Evolutionary conservation across 1,284 basidiomycete genomes (phyloP).

Genomic region (Puccinia horiana): DNA sequence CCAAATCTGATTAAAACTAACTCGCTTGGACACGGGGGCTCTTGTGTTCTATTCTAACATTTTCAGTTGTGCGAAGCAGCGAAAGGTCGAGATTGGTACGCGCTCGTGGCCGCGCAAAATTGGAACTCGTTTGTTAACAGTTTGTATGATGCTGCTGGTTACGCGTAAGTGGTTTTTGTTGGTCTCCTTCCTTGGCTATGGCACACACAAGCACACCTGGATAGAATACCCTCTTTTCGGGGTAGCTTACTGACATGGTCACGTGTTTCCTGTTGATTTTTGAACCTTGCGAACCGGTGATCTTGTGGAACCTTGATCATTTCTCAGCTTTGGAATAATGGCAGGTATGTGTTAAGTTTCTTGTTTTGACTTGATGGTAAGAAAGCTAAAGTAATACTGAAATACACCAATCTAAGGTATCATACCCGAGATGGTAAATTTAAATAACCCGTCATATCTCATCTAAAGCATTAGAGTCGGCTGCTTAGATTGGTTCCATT

Average conservation of each 20-base stretch:
- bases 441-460: background rate
- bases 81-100: conserved; percentile 48
- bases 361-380: background rate
- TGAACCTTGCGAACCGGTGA: no score
- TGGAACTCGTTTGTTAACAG: conserved; percentile 49
- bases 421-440: conserved; percentile 45
- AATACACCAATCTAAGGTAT: conserved; percentile 41
- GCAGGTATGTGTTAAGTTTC: conserved; percentile 13
- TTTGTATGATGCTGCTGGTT: conserved; percentile 45
- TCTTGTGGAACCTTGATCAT: background rate
- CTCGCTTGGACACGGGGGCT: no score
- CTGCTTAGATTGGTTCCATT: background rate
- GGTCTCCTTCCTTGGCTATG: background rate
- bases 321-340: conserved; percentile 37
- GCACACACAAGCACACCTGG: background rate
- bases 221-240: background rate
- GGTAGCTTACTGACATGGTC: background rate
- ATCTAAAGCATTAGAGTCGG: background rate
- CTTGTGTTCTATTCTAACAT: background rate
- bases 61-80: conserved; percentile 43
- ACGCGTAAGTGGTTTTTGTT: conserved; percentile 28
- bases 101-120: conserved; percentile 46
- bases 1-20: background rate
- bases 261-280: no score
- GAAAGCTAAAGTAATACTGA: background rate